Percentiles rank a stretch among this genome's conserved stretches.
These are phyloP conservation scores for Coemansia sp. DNA, from an alignment of 192 early-diverging fungal genomes.

Conservation along the genomic window DNA sequence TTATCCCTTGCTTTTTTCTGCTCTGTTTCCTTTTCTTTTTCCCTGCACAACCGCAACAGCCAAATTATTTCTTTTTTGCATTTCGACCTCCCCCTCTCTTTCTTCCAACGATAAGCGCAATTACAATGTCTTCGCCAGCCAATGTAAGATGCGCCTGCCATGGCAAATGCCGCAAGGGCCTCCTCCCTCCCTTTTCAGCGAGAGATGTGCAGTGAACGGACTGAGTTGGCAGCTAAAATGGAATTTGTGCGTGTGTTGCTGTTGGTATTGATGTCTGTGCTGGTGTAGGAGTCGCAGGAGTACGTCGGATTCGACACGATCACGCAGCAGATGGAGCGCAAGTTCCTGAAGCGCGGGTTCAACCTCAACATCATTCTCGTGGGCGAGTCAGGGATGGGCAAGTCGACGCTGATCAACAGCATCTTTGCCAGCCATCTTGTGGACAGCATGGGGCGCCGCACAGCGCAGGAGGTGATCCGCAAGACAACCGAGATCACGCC, in stretches of 20 bases:
- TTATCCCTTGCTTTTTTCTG: background rate
- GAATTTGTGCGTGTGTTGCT: background rate
- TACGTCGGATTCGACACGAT: conserved; percentile 99
- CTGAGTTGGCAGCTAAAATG: background rate
- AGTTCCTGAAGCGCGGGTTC: conserved; percentile 96
- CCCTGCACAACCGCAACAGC: background rate
- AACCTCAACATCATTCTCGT: conserved; percentile 98
- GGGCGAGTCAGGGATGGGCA: conserved; percentile 96
- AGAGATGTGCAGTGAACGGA: background rate
- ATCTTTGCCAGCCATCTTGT: conserved; percentile 95
- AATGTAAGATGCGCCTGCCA: conserved; percentile 17
- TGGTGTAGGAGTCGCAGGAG: conserved; percentile 68
- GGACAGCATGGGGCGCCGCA: conserved; percentile 86
- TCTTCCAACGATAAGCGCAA: conserved; percentile 12
- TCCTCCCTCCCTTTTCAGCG: too few relatives aligned
- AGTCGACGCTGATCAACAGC: conserved; percentile 98
- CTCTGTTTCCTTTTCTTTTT: conserved; percentile 3
- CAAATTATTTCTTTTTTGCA: background rate
- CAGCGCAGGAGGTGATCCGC: conserved; percentile 76
- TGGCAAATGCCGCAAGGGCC: too few relatives aligned
- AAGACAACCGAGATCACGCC: conserved; percentile 96
- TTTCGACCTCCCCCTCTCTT: background rate
- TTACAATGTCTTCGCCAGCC: conserved; percentile 33
- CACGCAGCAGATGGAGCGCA: conserved; percentile 96
- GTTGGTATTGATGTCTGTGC: background rate